phyloP scores from a whole-genome alignment of 768 basidiomycete species.

The Rhodotorula taiwanensis region DNA sequence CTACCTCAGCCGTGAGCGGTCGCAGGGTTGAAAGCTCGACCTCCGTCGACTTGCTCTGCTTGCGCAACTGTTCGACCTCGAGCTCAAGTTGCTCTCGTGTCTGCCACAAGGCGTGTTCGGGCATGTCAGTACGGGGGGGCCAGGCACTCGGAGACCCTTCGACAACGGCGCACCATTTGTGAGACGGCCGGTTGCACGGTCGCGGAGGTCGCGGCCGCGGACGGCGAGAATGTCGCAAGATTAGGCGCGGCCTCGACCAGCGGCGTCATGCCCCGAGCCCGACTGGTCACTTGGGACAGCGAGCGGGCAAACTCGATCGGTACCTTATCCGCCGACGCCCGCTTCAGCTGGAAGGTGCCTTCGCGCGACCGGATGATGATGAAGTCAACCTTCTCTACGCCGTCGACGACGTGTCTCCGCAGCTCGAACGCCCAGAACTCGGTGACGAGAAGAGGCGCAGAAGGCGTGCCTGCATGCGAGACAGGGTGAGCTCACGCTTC shows the following conservation, averaged over 20 bases:
- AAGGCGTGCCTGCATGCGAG: background rate
- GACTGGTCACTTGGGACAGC: constrained; percentile 3
- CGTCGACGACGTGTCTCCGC: constrained; percentile 13
- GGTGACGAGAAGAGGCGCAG: constrained; percentile 8
- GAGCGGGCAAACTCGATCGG: constrained; percentile 29
- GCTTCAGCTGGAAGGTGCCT: constrained; percentile 24
- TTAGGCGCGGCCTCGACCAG: constrained; percentile 15
- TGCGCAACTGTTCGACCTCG: constrained; percentile 15
- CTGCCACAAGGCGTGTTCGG: background rate
- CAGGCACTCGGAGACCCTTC: too few species aligned
- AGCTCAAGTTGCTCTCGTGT: constrained; percentile 31
- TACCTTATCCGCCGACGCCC: constrained; percentile 1
- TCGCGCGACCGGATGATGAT: constrained; percentile 27
- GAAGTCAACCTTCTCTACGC: constrained; percentile 29
- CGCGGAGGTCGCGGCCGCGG: background rate
- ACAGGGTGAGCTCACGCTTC: too few species aligned
- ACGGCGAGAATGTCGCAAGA: background rate
- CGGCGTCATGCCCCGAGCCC: constrained; percentile 9
- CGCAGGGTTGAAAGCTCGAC: constrained; percentile 17
- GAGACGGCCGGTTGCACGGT: background rate
- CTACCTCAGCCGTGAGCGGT: constrained; percentile 12
- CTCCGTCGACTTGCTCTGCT: background rate
- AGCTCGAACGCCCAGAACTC: constrained; percentile 34
- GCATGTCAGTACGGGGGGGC: too few species aligned
- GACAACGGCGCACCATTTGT: constrained; percentile 4